Conservation (phyloP, 495 filamentous ascomycete species). For the Penicillium robsamsonii region DNA sequence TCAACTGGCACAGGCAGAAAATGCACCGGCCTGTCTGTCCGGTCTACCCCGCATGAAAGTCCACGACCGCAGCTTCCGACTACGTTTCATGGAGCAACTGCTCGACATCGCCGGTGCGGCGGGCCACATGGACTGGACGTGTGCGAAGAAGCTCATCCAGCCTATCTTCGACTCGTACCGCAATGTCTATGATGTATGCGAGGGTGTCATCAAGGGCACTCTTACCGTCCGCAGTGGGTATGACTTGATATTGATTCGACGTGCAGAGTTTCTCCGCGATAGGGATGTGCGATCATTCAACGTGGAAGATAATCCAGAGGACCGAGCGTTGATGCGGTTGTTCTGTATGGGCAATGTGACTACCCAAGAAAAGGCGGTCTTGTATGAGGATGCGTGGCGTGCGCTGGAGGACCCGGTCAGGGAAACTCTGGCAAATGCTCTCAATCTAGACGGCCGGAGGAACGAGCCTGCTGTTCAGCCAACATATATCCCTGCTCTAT, state of each 20-base stretch:
- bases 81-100: slow-evolving; percentile 39
- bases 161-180: slow-evolving; percentile 33
- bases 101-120: slow-evolving; percentile 39
- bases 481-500: slow-evolving; percentile 36
- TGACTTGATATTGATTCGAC: slow-evolving; percentile 30
- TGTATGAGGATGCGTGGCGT: slow-evolving; percentile 30
- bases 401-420: slow-evolving; percentile 21
- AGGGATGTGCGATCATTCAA: slow-evolving; percentile 28
- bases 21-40: slow-evolving; percentile 28
- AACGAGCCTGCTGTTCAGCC: slow-evolving; percentile 33
- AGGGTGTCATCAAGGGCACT: slow-evolving; percentile 22
- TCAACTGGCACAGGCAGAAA: slow-evolving; percentile 42
- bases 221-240: slow-evolving; percentile 31
- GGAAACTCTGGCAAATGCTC: slow-evolving; percentile 18
- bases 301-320: slow-evolving; percentile 15
- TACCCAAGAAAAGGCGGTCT: slow-evolving; percentile 23
- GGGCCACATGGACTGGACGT: slow-evolving; percentile 38
- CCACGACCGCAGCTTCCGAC: slow-evolving; percentile 27
- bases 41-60: slow-evolving; percentile 26
- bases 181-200: slow-evolving; percentile 29
- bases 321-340: slow-evolving; percentile 34
- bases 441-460: slow-evolving; percentile 33
- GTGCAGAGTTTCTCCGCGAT: slow-evolving; percentile 18
- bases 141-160: slow-evolving; percentile 35
- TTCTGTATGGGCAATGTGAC: slow-evolving; percentile 37